phyloP scores from a whole-genome alignment of 2,329 filamentous ascomycete species.

The Rhynchosporium graminicola region DNA sequence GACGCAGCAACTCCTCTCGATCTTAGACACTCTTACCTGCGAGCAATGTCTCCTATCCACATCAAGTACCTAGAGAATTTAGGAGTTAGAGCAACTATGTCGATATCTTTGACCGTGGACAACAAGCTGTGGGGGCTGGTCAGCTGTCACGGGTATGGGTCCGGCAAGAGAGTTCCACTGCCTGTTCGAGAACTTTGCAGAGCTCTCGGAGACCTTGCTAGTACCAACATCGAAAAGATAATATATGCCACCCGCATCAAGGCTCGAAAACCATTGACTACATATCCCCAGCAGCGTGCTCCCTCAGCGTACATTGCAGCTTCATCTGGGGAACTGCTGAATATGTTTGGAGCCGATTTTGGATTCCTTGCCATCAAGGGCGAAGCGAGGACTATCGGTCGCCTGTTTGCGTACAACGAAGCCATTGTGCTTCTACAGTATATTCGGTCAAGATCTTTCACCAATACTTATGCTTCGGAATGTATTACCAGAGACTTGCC shows the following conservation, averaged over 20 bases:
- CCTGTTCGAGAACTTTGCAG: constrained; percentile 89
- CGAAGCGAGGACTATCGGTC: constrained; percentile 32
- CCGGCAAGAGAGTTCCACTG: constrained; percentile 84
- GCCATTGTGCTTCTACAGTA: constrained; percentile 31
- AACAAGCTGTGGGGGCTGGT: constrained; percentile 84
- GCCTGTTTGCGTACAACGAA: constrained; percentile 29
- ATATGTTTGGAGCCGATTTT: constrained; percentile 32
- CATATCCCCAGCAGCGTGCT: constrained; percentile 19
- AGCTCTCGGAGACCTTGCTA: constrained; percentile 55
- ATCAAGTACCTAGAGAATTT: constrained; percentile 84
- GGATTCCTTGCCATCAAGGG: constrained; percentile 31
- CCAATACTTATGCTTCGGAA: constrained; percentile 24
- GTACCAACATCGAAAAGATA: constrained; percentile 31
- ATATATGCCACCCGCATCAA: constrained; percentile 26
- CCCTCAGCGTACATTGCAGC: constrained; percentile 30
- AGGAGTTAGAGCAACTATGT: constrained; percentile 88
- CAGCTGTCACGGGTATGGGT: constrained; percentile 77
- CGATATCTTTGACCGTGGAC: constrained; percentile 84
- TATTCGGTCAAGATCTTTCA: constrained; percentile 24
- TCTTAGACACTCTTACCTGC: constrained; percentile 78
- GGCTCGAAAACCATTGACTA: constrained; percentile 25
- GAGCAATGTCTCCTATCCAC: constrained; percentile 87
- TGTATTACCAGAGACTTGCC: constrained; percentile 29
- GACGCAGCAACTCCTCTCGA: constrained; percentile 75
- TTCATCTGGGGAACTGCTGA: constrained; percentile 29